Evolutionary conservation across 2,329 filamentous ascomycete genomes (phyloP), one percentile per base, ranked within the genome.

Genomic region (Byssoonygena ceratinophila): DNA sequence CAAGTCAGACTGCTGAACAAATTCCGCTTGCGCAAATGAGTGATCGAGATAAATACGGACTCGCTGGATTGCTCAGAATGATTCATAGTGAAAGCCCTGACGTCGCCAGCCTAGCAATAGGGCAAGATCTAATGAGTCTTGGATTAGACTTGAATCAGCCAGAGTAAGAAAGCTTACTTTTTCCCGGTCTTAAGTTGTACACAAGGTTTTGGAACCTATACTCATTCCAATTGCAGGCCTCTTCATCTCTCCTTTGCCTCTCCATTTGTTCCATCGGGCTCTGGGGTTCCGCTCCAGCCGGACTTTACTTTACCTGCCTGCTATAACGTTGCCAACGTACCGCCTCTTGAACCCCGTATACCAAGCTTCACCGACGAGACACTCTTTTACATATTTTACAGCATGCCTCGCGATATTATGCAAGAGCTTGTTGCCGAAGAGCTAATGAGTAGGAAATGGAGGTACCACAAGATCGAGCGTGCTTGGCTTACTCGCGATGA

Each of bases 351-450:
- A 51, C 71, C 73, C 45, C 78, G 80, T 54, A 77, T 82, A 58
- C 68, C 72, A 2, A 76, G 76, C 51, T 82, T 82, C 64, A 76
- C 73, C 39, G 74, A 80, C 57, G 82, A 85, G 63, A 84, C 82
- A 0, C 71, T 85, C 3, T 82, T 85, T 63, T 81, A 80, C 62
- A 82, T 84, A 55, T 85, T 85, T 72, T 85, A 84, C 67, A 81
- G 79, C 57, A 78, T 80, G 69, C 80, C 81, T 12, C 72, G 79
- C 54, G 81, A 84, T 60, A 75, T 83, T 52, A 73, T 81, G 64
- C 82, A 85, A 62, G 82, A 85, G 61, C 70, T 82, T 43, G 81
- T 81, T 4, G 81, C 81, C 6, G 73, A 76, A 53, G 81, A 84
- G 62, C 67, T 85, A 61, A 76, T 75, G 68, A 68, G 70, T 18